A percentile compares a stretch with the other conserved stretches of the same genome.
phyloP scores from a whole-genome alignment of 768 basidiomycete species.

The Fomitopsis serialis region DNA sequence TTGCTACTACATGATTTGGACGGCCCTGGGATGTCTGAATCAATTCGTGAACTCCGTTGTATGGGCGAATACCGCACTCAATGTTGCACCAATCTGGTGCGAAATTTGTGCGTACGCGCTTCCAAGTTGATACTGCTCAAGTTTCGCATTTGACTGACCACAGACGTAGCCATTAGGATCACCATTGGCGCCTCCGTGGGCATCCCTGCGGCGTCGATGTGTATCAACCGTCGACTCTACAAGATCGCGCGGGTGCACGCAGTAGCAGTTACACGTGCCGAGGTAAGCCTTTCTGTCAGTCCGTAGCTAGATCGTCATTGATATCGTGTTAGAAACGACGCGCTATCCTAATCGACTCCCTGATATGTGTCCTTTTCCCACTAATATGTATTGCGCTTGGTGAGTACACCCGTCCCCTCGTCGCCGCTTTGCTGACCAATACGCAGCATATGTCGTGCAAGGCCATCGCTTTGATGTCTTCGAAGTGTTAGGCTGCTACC shows the following conservation, averaged over 20 bases:
- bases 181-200: slow-evolving; percentile 14
- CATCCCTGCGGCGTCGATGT: slow-evolving; percentile 32
- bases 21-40: slow-evolving; percentile 31
- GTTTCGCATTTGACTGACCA: too few species aligned
- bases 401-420: too few species aligned
- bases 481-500: slow-evolving; percentile 53
- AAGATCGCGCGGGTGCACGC: slow-evolving; percentile 47
- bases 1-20: slow-evolving; percentile 42
- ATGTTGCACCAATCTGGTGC: slow-evolving; percentile 59
- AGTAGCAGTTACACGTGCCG: slow-evolving; percentile 43
- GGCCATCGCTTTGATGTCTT: slow-evolving; percentile 57
- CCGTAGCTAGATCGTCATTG: slow-evolving; percentile 7
- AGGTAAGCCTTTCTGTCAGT: slow-evolving; percentile 22
- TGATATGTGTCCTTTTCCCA: slow-evolving; percentile 1
- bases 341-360: slow-evolving; percentile 23
- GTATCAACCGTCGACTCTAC: slow-evolving; percentile 58
- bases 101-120: slow-evolving; percentile 53
- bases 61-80: slow-evolving; percentile 50
- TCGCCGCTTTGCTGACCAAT: too few species aligned
- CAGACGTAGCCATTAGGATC: slow-evolving; percentile 12
- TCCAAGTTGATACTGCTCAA: too few species aligned
- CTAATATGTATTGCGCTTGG: slow-evolving; percentile 7
- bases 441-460: slow-evolving; percentile 31
- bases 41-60: slow-evolving; percentile 50
- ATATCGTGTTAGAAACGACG: slow-evolving; percentile 43